Base-by-base conservation (phyloP, 176 grass and related monocot genomes). In the Tuctoria greenei region DNA sequence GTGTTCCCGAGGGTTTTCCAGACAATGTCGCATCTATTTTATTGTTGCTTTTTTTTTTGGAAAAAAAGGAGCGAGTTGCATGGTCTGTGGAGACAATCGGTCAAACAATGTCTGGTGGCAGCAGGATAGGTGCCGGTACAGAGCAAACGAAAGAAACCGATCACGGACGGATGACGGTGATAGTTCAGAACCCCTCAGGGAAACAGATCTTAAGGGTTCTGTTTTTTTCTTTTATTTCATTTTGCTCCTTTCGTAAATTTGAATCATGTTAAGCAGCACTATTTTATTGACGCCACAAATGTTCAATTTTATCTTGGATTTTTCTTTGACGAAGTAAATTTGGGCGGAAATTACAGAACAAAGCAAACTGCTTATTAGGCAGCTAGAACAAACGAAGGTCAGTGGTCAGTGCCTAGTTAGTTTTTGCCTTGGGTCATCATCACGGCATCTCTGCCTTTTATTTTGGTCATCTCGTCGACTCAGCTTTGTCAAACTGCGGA, bases 1-100 rank as follows among this genome's bases (percentile, higher is more conserved):
- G 55, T 65, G 73, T 93, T 89, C 90, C 88, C 94, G 88, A 93
- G 86, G 83, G 76, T 83, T 83, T 37, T 66, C 16, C 86, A 79
- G 86, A 86, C 91, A 65, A 31, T 82, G 75, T 54, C 74, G 43
- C 64, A 49, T 34, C 69, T 56, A 47, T 73, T 78, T 86, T 88
- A 49, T 68, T 49, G n/a, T 59, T 54, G 0, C 2, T 4, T 31
- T 15, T 47, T 0, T 5, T 34, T 34, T 20, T 3, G 4, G 3
- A n/a, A 36, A 80, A 42, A 62, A 51, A 86, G 50, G 63, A 81
- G 71, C 86, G 77, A 75, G 81, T 39, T 91, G 50, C 78, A 83
- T 58, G 86, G 86, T 97, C 86, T 67, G 16, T 61, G 73, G 60
- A 82, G 67, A 87, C 79, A 93, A 88, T 57, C 79, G 57, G 88